phyloP scores from a whole-genome alignment of 345 rosid genomes.

The Citrus maxima region DNA sequence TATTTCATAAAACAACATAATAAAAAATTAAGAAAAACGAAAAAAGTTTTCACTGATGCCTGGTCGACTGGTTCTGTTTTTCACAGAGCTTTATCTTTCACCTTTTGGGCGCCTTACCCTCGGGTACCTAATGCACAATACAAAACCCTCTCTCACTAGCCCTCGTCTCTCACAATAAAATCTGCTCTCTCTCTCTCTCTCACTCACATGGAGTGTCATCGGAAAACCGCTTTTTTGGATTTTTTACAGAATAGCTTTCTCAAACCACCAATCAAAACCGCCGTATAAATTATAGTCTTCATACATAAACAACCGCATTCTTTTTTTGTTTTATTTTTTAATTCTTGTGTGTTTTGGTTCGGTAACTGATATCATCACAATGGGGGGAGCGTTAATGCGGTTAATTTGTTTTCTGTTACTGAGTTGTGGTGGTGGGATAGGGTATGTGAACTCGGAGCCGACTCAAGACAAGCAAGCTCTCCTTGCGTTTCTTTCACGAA shows the following conservation, averaged over 20 bases:
- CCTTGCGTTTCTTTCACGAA: slow-evolving; percentile 51
- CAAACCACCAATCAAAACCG: slow-evolving; percentile 3
- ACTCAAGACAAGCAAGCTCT: slow-evolving; percentile 74
- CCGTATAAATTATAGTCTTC: neutral
- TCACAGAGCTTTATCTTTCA: slow-evolving; percentile 16
- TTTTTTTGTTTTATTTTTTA: neutral
- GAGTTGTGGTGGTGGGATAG: slow-evolving; percentile 26
- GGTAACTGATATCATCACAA: neutral
- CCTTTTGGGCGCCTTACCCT: slow-evolving; percentile 4
- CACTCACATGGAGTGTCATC: slow-evolving; percentile 37
- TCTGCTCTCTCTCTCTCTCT: neutral
- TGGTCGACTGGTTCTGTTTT: slow-evolving; percentile 16
- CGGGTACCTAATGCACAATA: slow-evolving; percentile 7
- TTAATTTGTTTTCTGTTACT: slow-evolving; percentile 29
- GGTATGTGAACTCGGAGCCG: slow-evolving; percentile 53
- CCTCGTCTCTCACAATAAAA: neutral
- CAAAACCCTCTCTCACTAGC: too few species aligned
- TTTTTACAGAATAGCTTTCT: slow-evolving; percentile 13
- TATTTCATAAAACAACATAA: neutral
- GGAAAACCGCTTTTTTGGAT: slow-evolving; percentile 25
- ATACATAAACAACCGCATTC: neutral
- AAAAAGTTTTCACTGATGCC: slow-evolving; percentile 17
- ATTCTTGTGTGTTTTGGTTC: neutral
- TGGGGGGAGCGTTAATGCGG: slow-evolving; percentile 41
- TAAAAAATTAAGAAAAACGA: neutral